Conservation (phyloP, 345 rosid genomes). For the Eucalyptus marginata region DNA sequence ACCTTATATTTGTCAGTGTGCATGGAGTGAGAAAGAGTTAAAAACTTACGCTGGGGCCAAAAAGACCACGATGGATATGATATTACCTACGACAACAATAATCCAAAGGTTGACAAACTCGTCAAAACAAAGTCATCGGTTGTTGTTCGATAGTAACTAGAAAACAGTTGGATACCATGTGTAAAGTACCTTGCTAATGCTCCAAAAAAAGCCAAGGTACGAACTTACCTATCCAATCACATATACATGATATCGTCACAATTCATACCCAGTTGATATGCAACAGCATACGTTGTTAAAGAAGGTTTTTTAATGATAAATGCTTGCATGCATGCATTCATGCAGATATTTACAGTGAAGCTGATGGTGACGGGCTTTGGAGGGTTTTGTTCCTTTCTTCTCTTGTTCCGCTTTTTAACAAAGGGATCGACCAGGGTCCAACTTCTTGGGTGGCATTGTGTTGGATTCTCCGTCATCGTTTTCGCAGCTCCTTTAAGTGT, state of each 20-base stretch:
- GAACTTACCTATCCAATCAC: too few species aligned
- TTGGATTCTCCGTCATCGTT: constrained; percentile 2
- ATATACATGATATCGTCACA: too few species aligned
- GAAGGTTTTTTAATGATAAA: too few species aligned
- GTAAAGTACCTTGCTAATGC: neutral
- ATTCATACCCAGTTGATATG: too few species aligned
- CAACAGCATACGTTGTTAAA: too few species aligned
- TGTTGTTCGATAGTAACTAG: neutral
- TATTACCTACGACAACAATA: constrained; percentile 22
- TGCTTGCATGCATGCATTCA: too few species aligned
- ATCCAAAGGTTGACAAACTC: neutral
- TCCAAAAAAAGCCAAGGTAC: too few species aligned
- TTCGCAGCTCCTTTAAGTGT: constrained; percentile 33
- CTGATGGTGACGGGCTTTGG: constrained; percentile 45
- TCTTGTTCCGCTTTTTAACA: constrained; percentile 29
- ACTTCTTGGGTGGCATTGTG: constrained; percentile 42
- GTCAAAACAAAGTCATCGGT: neutral
- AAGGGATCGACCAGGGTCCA: constrained; percentile 8
- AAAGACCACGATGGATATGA: constrained; percentile 40
- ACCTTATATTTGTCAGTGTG: neutral
- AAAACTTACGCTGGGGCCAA: constrained; percentile 59
- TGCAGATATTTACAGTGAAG: constrained; percentile 52
- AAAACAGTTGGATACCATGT: neutral
- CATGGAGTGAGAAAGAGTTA: neutral
- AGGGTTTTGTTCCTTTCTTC: constrained; percentile 28